These are phyloP conservation scores for Fragaria nilgerrensis DNA, from an alignment of 306 rosid genomes.

Conservation along the genomic window DNA sequence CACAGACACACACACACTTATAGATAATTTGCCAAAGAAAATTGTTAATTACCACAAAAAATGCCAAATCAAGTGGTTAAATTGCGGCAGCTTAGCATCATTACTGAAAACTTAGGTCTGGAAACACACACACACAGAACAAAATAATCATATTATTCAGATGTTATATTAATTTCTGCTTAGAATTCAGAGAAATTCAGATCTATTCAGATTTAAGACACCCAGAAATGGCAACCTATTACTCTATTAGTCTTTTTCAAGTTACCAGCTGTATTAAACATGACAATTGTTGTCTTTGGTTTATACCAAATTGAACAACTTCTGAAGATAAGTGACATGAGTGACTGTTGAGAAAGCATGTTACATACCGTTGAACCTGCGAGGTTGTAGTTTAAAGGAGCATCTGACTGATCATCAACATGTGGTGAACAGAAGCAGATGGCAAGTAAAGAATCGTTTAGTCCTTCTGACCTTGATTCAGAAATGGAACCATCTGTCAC, in stretches of 20 bases:
- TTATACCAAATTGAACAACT: neutral
- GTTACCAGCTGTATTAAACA: neutral
- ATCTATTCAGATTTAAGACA: neutral
- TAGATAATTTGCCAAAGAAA: neutral
- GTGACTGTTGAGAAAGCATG: neutral
- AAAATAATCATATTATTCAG: neutral
- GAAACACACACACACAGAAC: neutral
- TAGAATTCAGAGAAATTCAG: neutral
- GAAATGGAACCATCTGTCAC: constrained; percentile 71
- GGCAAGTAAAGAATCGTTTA: constrained; percentile 61
- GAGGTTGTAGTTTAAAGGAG: constrained; percentile 63
- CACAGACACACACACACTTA: neutral
- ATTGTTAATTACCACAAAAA: neutral
- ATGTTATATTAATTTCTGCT: neutral
- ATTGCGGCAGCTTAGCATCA: neutral
- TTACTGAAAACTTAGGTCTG: neutral
- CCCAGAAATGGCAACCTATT: neutral
- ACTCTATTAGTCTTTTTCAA: neutral
- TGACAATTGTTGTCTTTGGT: neutral
- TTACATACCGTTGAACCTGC: constrained; percentile 65
- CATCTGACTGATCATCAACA: constrained; percentile 46
- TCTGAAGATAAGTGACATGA: neutral
- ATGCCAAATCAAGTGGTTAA: neutral
- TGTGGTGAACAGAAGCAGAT: constrained; percentile 68
- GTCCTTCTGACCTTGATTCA: constrained; percentile 41